Base-by-base conservation (phyloP, 2,329 filamentous ascomycete species). In the Leptodontidium sp. region DNA sequence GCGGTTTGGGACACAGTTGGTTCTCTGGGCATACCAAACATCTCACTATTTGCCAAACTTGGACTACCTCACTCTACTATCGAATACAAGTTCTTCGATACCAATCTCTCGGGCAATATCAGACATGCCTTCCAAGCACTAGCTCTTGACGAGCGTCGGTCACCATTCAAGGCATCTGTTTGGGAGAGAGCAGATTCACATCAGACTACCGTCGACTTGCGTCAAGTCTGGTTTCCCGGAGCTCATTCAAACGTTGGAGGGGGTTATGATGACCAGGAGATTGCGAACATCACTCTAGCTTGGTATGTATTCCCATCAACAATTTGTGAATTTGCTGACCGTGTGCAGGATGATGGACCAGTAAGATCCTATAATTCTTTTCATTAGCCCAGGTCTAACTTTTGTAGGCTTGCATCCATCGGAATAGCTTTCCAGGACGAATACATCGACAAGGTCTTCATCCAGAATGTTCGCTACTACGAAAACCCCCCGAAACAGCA, bases 91-190 rank as follows among this genome's bases (percentile, higher is more conserved):
- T 84, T 84, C 69, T 81, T 80, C 65, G 81, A 84, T 73, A 84
- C 83, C 4, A 78, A 80, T 62, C 77, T 85, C 64, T 80, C 79
- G 9, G 72, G 75, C 58, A 78, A 78, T 66, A 80, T 86, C 43
- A 78, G 81, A 67, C 78, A 85, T 73, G 84, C 84, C 2, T 86
- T 86, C 68, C 84, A 86, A 70, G 84, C 83, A 9, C 76, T 86
- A 7, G 83, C 83, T 6, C 79, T 86, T 9, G 84, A 86, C 70
- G 84, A 86, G 71, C 81, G 81, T 43, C 79, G 84, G 49, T 68
- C 70, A 14, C 74, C 80, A 0, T 83, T 82, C 70, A 68, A 67
- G 9, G 80, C 82, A 29, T 78, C 82, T 11, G 71, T 83, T 11
- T 83, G 81, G 81, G 78, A 80, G 66, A 73, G 74, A 67, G 69